Evolutionary conservation across 306 rosid genomes (phyloP), one percentile per base, ranked within the genome.

Genomic region (Quercus berberidifolia): DNA sequence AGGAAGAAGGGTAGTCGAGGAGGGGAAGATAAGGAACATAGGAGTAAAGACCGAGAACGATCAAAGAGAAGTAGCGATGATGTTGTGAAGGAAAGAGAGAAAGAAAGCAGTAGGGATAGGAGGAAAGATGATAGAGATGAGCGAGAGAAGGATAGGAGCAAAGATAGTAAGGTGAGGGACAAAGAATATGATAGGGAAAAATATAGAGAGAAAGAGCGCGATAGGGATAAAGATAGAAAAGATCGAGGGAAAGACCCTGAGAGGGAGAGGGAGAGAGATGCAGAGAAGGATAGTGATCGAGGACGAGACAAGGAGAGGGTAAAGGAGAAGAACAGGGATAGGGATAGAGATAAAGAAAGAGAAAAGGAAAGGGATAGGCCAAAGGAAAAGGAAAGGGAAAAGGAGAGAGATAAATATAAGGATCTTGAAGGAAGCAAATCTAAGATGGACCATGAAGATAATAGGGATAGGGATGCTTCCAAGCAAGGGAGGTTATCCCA

Each of bases 111-210:
- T 64, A 82, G 89, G 85, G 94, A 93, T 5, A 89, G 88, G 83
- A 91, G 91, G 86, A 90, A 82, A 79, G 97, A 92, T 15, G 91
- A 91, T 31, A 91, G 91, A 76, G 94, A 90, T 71, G 97, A 89
- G 28, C 87, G 85, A 13, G 93, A 91, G 26, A 94, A 89, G 85
- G 96, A 91, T 19, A 87, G 90, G 83, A 65, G 83, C 71, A 91
- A 86, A 83, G 91, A 91, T 63, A 67, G 57, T 43, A 94, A 92
- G 84, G 74, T 4, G 46, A 92, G 88, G 86, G 98, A 91, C 81
- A 90, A 83, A 77, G 97, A 89, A 63, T 83, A 88, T 71, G 97
- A 94, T 57, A 78, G 90, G 74, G 98, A 94, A 62, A 88, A 84
- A 69, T 76, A 87, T 26, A 89, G 85, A 76, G 96, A 89, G 17